phyloP scores from a whole-genome alignment of 352 stramenopile genomes.

The Phytophthora crassamura region DNA sequence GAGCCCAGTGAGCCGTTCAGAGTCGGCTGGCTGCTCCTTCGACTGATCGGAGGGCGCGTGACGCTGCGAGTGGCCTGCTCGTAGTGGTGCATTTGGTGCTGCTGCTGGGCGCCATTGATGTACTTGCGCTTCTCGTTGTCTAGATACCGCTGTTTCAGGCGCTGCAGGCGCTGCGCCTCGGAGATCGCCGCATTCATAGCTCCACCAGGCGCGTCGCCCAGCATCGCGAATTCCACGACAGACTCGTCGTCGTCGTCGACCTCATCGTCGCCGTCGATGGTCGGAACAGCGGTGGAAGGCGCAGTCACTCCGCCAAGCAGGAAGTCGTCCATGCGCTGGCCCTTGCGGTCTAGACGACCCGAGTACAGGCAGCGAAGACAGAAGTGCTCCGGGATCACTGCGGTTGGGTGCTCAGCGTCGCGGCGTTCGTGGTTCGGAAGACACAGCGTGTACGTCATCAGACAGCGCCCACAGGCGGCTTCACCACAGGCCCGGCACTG shows the following conservation, averaged over 20 bases:
- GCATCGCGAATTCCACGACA: slow-evolving; percentile 35
- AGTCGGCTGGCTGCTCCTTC: slow-evolving; percentile 36
- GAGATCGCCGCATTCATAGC: slow-evolving; percentile 37
- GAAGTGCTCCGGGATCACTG: slow-evolving; percentile 72
- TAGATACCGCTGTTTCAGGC: slow-evolving; percentile 44
- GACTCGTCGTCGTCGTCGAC: slow-evolving; percentile 36
- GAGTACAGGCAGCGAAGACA: slow-evolving; percentile 70
- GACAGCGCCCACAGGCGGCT: slow-evolving; percentile 55
- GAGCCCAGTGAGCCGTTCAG: slow-evolving; percentile 30
- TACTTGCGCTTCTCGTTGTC: slow-evolving; percentile 52
- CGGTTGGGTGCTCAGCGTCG: slow-evolving; percentile 62
- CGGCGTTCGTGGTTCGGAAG: slow-evolving; percentile 62
- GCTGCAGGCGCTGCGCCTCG: slow-evolving; percentile 37
- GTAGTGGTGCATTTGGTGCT: slow-evolving; percentile 32
- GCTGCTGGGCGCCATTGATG: slow-evolving; percentile 29
- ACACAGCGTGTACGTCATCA: slow-evolving; percentile 67
- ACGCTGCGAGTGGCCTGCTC: slow-evolving; percentile 17
- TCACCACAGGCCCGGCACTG: slow-evolving; percentile 64
- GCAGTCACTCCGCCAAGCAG: slow-evolving; percentile 21
- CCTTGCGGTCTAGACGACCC: slow-evolving; percentile 58
- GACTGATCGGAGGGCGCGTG: slow-evolving; percentile 18
- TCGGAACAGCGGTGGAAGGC: slow-evolving; percentile 25
- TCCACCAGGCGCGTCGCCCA: slow-evolving; percentile 18
- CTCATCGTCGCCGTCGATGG: slow-evolving; percentile 38
- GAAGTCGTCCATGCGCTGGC: slow-evolving; percentile 52